Conservation (phyloP, 371 early-diverging fungal genomes). For the Mortierella polycephala region DNA sequence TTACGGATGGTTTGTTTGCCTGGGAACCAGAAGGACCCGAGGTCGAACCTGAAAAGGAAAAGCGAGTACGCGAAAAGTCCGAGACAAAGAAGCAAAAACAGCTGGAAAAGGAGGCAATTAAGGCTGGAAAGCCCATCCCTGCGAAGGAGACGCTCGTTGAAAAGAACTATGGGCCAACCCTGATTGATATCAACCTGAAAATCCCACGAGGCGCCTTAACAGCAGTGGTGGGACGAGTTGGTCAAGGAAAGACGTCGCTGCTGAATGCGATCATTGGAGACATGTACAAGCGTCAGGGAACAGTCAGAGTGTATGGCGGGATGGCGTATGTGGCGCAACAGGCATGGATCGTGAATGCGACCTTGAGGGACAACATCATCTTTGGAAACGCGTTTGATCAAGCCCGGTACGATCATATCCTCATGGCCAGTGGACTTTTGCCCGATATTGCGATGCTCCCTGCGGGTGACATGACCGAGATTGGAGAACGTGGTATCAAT, state of each 20-base stretch:
- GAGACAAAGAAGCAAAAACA: constrained; percentile 4
- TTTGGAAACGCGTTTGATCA: constrained; percentile 61
- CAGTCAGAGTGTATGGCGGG: constrained; percentile 48
- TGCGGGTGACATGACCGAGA: constrained; percentile 73
- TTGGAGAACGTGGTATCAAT: constrained; percentile 66
- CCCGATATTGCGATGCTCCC: constrained; percentile 74
- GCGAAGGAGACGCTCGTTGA: constrained; percentile 8
- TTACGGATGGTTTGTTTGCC: constrained; percentile 33
- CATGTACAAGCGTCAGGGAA: constrained; percentile 52
- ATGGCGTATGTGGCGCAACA: constrained; percentile 61
- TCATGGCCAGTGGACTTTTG: constrained; percentile 65
- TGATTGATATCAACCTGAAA: constrained; percentile 26
- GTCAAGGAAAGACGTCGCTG: constrained; percentile 59
- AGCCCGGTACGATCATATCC: constrained; percentile 59
- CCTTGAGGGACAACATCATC: constrained; percentile 62
- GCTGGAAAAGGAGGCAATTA: constrained; percentile 7
- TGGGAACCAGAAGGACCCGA: constrained; percentile 28
- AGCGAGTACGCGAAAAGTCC: constrained; percentile 20
- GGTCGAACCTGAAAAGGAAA: constrained; percentile 32
- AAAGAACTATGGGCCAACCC: constrained; percentile 16
- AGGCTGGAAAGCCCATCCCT: constrained; percentile 25
- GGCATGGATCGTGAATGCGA: constrained; percentile 67
- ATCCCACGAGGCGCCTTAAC: constrained; percentile 25
- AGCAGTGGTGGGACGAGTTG: constrained; percentile 61
- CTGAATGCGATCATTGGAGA: constrained; percentile 59